Evolutionary conservation across 2,329 filamentous ascomycete species (phyloP).

Genomic region (Pseudogymnoascus sp.): DNA sequence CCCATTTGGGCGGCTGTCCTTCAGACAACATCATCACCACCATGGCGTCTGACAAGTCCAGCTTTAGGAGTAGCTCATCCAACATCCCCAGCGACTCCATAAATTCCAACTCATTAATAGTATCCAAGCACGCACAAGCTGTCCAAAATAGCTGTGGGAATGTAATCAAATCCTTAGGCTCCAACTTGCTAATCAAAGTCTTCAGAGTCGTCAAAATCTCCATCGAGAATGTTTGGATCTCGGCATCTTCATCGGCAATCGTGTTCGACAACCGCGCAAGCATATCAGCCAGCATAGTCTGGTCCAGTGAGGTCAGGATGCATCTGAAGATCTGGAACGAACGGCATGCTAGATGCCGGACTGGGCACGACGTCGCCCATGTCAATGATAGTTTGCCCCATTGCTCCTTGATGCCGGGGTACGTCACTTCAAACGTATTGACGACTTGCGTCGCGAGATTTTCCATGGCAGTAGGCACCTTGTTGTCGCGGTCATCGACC

Average conservation of each 20-base stretch:
- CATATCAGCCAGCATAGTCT: conserved; percentile 95
- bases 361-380: conserved; percentile 95
- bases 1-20: conserved; percentile 77
- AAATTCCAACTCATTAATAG: conserved; percentile 93
- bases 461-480: conserved; percentile 82
- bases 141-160: conserved; percentile 98
- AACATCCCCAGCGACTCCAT: conserved; percentile 88
- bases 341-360: conserved; percentile 86
- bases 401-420: conserved; percentile 78
- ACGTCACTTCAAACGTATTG: conserved; percentile 74
- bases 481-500: conserved; percentile 62
- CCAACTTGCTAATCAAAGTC: conserved; percentile 78
- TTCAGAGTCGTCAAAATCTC: conserved; percentile 93
- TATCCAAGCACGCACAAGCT: conserved; percentile 90
- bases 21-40: conserved; percentile 67
- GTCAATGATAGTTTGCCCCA: conserved; percentile 86
- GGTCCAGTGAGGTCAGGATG: conserved; percentile 82
- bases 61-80: conserved; percentile 72
- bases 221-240: conserved; percentile 96
- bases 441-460: conserved; percentile 74
- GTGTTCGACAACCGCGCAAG: conserved; percentile 90
- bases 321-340: conserved; percentile 97
- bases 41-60: conserved; percentile 65
- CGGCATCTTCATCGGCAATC: conserved; percentile 85
- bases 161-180: conserved; percentile 68